These are phyloP conservation scores for Ricinus communis DNA, from an alignment of 345 rosid genomes.

Conservation along the genomic window DNA sequence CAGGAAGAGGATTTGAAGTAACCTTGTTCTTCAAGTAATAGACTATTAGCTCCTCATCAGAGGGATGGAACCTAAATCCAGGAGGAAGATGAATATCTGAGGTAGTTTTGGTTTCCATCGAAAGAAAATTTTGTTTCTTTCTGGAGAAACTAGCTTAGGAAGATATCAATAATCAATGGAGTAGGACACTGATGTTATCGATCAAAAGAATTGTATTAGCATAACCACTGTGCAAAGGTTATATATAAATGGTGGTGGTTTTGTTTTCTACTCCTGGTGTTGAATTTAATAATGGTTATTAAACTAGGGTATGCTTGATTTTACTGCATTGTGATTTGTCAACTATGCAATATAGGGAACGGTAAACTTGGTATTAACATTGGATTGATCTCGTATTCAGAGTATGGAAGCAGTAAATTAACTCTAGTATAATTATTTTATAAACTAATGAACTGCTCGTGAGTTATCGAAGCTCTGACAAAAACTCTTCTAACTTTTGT, in stretches of 20 bases:
- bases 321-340: constrained; percentile 6
- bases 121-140: constrained; percentile 10
- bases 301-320: not conserved
- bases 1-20: constrained; percentile 44
- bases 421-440: too few relatives aligned
- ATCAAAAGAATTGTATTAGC: not conserved
- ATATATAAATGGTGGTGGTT: constrained; percentile 1
- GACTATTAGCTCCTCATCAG: constrained; percentile 51
- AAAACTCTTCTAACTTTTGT: too few relatives aligned
- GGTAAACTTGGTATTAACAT: too few relatives aligned
- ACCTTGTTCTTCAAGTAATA: constrained; percentile 45
- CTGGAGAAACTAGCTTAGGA: constrained; percentile 8
- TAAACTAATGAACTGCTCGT: too few relatives aligned
- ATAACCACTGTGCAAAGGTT: constrained; percentile 18
- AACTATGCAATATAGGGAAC: too few relatives aligned
- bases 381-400: constrained; percentile 5
- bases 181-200: constrained; percentile 20
- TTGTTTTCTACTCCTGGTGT: not conserved
- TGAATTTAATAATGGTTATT: not conserved
- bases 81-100: constrained; percentile 41
- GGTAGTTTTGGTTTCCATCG: constrained; percentile 30
- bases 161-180: not conserved
- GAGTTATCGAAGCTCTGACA: too few relatives aligned
- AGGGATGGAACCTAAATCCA: constrained; percentile 51
- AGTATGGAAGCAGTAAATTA: constrained; percentile 25